Evolutionary conservation across 192 early-diverging fungal genomes (phyloP).

Genomic region (Coemansia sp.): DNA sequence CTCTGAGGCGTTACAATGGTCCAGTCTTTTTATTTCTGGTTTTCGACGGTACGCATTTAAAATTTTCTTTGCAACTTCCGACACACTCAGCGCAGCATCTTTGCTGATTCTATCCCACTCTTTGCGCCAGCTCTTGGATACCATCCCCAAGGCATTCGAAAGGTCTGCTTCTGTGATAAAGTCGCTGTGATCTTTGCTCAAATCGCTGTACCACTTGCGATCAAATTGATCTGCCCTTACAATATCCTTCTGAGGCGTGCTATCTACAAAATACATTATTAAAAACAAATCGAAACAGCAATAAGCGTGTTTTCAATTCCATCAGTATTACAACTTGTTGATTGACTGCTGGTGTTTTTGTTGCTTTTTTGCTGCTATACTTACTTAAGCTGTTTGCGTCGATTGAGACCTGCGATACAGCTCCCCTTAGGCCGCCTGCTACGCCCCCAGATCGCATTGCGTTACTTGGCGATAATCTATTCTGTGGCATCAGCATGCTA

Average conservation of each 20-base stretch:
- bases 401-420: neutral
- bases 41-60: neutral
- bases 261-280: no score
- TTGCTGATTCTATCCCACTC: neutral
- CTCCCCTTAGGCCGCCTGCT: neutral
- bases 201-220: neutral
- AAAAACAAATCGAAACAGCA: no score
- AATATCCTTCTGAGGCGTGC: neutral
- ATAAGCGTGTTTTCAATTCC: neutral
- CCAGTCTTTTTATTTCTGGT: neutral
- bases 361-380: neutral
- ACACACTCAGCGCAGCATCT: neutral
- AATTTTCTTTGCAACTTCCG: neutral
- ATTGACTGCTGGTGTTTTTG: neutral
- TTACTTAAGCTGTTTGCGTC: neutral
- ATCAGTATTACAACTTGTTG: neutral
- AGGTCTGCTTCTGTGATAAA: neutral
- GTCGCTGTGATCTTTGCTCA: neutral
- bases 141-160: neutral
- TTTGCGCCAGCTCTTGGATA: neutral
- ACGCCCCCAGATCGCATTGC: neutral
- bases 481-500: neutral
- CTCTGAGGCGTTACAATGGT: neutral
- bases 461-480: neutral
- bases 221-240: neutral